Evolutionary conservation across 371 early-diverging fungal species (phyloP).

Genomic region (Capniomyces stellatus): DNA sequence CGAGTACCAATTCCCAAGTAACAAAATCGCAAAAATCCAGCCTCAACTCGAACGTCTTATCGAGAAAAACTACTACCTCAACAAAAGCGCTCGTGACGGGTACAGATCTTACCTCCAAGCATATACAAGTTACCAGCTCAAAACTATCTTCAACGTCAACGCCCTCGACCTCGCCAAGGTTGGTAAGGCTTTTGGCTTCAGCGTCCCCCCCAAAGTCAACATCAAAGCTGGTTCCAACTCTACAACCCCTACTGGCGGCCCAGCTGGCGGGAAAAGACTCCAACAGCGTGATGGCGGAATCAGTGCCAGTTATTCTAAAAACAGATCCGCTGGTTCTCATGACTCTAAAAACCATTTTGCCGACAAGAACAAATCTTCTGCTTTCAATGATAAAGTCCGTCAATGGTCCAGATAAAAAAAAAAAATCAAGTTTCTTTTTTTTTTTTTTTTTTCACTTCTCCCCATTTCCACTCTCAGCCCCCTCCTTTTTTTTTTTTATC

Average conservation of each 20-base stretch:
- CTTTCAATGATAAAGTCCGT: neutral
- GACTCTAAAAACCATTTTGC: neutral
- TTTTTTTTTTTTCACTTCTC: neutral
- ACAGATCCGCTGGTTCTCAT: no score
- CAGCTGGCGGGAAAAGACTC: neutral
- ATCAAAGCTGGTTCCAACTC: slow-evolving; percentile 37
- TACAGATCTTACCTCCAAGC: slow-evolving; percentile 92
- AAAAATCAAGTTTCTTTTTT: neutral
- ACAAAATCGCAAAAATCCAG: slow-evolving; percentile 92
- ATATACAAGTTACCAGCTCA: slow-evolving; percentile 92
- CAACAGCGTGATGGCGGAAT: neutral
- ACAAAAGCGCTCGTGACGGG: slow-evolving; percentile 95
- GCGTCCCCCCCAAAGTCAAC: slow-evolving; percentile 89
- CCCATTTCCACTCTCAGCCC: no score
- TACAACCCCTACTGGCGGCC: neutral
- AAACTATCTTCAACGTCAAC: slow-evolving; percentile 88
- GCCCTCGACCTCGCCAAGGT: slow-evolving; percentile 81
- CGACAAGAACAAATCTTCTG: neutral
- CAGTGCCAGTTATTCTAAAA: no score
- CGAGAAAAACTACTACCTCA: slow-evolving; percentile 96
- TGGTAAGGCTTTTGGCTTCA: slow-evolving; percentile 90
- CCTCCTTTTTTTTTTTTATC: no score
- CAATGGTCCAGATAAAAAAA: slow-evolving; percentile 2
- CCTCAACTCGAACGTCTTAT: slow-evolving; percentile 86
- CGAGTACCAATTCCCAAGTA: slow-evolving; percentile 90